Evolutionary conservation across 331 rosid genomes (phyloP), one percentile per base, ranked within the genome.

Genomic region (Stylosanthes scabra): DNA sequence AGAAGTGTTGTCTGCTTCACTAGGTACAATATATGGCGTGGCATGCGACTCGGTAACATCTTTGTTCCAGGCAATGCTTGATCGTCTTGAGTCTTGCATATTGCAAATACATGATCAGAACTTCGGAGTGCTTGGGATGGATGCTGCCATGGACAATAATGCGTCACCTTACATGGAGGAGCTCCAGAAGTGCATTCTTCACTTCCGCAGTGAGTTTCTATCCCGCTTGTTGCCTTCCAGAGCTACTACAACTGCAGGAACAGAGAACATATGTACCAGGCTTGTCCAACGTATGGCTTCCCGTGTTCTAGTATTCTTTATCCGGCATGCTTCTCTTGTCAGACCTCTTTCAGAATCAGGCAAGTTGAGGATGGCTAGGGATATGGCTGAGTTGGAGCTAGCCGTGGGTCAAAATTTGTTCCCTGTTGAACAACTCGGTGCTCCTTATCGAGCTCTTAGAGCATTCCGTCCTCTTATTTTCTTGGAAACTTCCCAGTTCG

Each of bases 331-430:
- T 79, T 91, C 99, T 75, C 97, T 95, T 6, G 89, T 95, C 63
- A 85, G 99, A 86, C 99, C 97, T 41, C 96, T 95, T 74, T 95
- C 99, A 44, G 99, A 95, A 84, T 92, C 99, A 27, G 99, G 99
- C 73, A 92, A 92, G 79, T 86, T 95, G 74, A 88, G 97, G 83
- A 92, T 95, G 99, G 99, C 97, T 54, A 84, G 99, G 89, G 97
- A 95, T 80, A 95, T 95, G 99, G 99, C 97, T 70, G 99, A 91
- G 76, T 82, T 95, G 73, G 97, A 95, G 84, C 81, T 95, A 83
- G 96, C 97, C 0, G 97, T 95, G 64, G 99, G 99, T 63, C 99
- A 95, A 72, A 90, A 87, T 76, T 72, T 92, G 80, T 95, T 88
- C 84, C 99, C 99, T 0, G 97, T 95, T 8, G 97, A 92, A 70